Conservation (phyloP, 208 protist genomes). For the Crithidia sp. region DNA sequence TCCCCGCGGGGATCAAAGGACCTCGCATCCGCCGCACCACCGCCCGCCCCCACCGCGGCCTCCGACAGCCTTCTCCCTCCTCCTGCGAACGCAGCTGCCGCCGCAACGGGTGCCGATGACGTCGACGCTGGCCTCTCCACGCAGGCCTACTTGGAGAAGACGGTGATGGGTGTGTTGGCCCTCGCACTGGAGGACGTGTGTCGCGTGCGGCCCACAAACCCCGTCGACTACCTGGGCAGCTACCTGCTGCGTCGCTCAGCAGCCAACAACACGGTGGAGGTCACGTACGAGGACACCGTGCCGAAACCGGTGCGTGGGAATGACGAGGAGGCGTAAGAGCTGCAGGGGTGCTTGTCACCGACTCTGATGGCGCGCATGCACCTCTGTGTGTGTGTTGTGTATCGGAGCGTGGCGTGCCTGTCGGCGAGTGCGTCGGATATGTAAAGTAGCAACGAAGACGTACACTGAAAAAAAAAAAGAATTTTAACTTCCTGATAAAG, state of each 20-base stretch:
- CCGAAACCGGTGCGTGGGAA: slow-evolving; percentile 27
- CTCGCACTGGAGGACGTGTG: slow-evolving; percentile 89
- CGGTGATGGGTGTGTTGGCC: slow-evolving; percentile 85
- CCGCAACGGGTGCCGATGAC: not conserved
- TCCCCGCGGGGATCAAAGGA: not conserved
- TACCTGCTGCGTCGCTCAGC: slow-evolving; percentile 85
- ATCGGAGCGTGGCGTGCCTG: no score
- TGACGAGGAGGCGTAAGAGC: slow-evolving; percentile 7
- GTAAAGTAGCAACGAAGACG: not conserved
- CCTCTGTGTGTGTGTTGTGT: no score
- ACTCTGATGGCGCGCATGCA: no score
- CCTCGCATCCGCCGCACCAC: not conserved
- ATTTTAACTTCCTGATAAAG: no score
- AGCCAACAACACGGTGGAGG: slow-evolving; percentile 69
- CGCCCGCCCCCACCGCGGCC: not conserved
- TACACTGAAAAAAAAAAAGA: not conserved
- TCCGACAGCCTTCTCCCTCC: slow-evolving; percentile 13
- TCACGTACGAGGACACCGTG: slow-evolving; percentile 57
- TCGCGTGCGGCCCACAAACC: slow-evolving; percentile 89
- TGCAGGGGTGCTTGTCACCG: not conserved
- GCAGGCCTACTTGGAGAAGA: slow-evolving; percentile 87
- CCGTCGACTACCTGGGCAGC: slow-evolving; percentile 92
- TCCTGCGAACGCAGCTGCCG: not conserved
- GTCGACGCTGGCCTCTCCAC: slow-evolving; percentile 26
- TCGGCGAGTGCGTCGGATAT: no score